Conservation (phyloP, 2,329 filamentous ascomycete genomes). For the Ceratocystis albifundus region DNA sequence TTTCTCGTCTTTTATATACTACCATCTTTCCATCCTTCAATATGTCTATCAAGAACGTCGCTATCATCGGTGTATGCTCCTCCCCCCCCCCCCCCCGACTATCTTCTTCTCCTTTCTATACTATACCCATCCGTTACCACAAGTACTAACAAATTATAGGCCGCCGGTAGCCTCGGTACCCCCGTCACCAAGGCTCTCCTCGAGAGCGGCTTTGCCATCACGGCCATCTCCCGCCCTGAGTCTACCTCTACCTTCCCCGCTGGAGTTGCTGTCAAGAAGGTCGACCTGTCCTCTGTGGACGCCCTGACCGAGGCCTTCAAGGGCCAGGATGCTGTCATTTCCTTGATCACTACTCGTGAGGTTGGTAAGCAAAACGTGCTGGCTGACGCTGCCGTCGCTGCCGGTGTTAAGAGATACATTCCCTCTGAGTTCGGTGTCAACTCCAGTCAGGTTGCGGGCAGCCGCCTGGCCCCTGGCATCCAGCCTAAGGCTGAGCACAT, state of each 20-base stretch:
- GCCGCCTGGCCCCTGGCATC: conserved; percentile 35
- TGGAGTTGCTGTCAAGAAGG: conserved; percentile 35
- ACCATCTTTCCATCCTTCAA: not conserved
- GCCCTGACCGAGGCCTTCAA: conserved; percentile 42
- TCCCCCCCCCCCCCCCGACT: not conserved
- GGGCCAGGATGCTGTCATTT: conserved; percentile 47
- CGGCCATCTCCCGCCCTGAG: conserved; percentile 41
- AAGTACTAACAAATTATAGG: conserved; percentile 15
- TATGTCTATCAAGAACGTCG: conserved; percentile 31
- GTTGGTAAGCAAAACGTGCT: conserved; percentile 35
- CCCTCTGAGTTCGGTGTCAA: conserved; percentile 45
- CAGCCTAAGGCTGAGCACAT: conserved; percentile 37
- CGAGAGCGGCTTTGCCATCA: conserved; percentile 38
- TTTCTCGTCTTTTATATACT: not conserved
- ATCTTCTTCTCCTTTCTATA: not conserved
- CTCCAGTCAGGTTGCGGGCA: conserved; percentile 26
- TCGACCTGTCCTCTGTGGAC: conserved; percentile 38
- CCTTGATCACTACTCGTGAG: conserved; percentile 30
- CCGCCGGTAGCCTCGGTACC: conserved; percentile 34
- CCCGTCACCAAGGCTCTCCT: conserved; percentile 33
- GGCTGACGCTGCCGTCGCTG: conserved; percentile 47
- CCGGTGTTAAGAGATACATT: conserved; percentile 50
- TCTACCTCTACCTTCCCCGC: conserved; percentile 31
- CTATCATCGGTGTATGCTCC: conserved; percentile 30
- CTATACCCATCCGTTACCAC: not conserved